Percentiles rank a stretch among this genome's conserved stretches.
Evolutionary conservation across 139 green algal genomes (phyloP).

Genomic region (Volvox reticuliferus): DNA sequence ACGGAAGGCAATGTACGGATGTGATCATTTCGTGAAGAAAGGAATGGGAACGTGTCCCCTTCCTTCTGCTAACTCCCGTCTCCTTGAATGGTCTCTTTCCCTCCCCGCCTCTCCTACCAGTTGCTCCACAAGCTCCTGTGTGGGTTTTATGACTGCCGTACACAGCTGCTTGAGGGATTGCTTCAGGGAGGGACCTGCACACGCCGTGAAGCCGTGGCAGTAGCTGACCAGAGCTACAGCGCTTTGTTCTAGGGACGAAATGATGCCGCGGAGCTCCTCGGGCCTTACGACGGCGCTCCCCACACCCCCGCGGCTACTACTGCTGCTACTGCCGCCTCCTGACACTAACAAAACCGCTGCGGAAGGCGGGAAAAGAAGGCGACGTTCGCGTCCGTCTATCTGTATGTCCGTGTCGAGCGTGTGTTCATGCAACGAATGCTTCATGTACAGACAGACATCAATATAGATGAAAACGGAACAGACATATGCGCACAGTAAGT

Average conservation of each 20-base stretch:
- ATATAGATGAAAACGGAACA: too few species aligned
- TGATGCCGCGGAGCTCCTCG: background rate
- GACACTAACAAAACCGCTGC: background rate
- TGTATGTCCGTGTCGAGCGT: background rate
- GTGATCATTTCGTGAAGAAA: background rate
- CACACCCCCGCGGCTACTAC: too few species aligned
- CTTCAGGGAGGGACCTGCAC: slow-evolving; percentile 8
- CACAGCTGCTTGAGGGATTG: slow-evolving; percentile 10
- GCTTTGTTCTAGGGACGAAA: background rate
- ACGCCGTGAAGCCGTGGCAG: slow-evolving; percentile 18
- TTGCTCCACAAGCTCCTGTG: slow-evolving; percentile 5
- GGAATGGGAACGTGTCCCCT: background rate
- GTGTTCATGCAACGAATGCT: too few species aligned
- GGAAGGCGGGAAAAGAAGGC: background rate
- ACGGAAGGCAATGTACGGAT: background rate
- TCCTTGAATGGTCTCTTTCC: too few species aligned
- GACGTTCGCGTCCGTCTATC: background rate
- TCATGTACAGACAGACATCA: too few species aligned
- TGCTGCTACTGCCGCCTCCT: background rate
- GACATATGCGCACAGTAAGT: too few species aligned
- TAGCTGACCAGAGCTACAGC: background rate
- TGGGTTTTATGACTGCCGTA: background rate
- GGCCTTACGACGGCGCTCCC: background rate
- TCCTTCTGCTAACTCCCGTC: too few species aligned
- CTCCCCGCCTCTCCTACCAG: background rate